phyloP scores from a whole-genome alignment of 805 yeast species.

The Candida ipomoeae region DNA sequence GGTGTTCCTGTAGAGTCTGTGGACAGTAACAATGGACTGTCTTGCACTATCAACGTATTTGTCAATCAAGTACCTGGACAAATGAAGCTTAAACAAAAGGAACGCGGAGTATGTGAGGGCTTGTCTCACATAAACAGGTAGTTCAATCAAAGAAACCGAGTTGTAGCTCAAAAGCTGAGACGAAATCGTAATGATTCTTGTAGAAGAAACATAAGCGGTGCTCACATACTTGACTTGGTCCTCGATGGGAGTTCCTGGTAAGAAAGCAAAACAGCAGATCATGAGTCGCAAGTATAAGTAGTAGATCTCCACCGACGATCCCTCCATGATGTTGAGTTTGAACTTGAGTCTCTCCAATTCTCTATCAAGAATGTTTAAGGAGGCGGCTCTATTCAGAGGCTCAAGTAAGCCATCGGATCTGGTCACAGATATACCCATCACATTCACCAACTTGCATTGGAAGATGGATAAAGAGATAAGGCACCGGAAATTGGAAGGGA shows the following conservation, averaged over 20 bases:
- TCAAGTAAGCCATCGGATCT: conserved; percentile 88
- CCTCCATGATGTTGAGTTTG: conserved; percentile 60
- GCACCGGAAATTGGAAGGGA: conserved; percentile 70
- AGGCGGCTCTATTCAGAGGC: conserved; percentile 75
- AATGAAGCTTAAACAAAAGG: conserved; percentile 72
- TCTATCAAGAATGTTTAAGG: conserved; percentile 69
- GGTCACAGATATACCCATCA: conserved; percentile 82
- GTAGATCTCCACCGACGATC: conserved; percentile 69
- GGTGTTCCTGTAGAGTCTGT: conserved; percentile 80
- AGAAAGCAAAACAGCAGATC: conserved; percentile 83
- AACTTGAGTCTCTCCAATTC: conserved; percentile 72
- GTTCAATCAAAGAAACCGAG: conserved; percentile 66
- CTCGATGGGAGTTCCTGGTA: conserved; percentile 84
- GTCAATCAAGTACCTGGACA: conserved; percentile 68
- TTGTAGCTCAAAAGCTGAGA: conserved; percentile 59
- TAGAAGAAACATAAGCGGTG: conserved; percentile 74
- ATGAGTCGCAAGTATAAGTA: conserved; percentile 73
- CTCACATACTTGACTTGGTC: conserved; percentile 84
- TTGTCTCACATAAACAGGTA: conserved; percentile 83
- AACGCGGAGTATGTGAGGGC: conserved; percentile 79
- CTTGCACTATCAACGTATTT: conserved; percentile 83
- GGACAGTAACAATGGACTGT: conserved; percentile 90
- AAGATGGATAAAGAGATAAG: conserved; percentile 71
- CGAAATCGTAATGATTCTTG: conserved; percentile 73
- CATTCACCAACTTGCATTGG: conserved; percentile 76